Conservation (phyloP, 805 yeast genomes). For the Pichia eremophila region DNA sequence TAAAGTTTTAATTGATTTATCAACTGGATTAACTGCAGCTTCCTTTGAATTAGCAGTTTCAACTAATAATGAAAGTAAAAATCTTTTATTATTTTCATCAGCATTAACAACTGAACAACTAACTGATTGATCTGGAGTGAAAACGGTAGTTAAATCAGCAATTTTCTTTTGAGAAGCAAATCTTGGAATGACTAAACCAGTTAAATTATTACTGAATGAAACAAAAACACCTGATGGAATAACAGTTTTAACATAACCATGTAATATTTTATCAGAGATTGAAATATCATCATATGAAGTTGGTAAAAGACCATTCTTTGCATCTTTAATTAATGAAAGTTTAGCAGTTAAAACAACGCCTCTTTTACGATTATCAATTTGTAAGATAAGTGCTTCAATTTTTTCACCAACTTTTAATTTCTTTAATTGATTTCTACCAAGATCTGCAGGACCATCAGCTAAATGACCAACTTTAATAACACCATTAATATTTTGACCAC, state of each 20-base stretch:
- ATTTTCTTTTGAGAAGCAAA: slow-evolving; percentile 48
- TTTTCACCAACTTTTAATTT: slow-evolving; percentile 52
- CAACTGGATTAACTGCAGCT: slow-evolving; percentile 50
- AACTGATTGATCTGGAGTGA: slow-evolving; percentile 61
- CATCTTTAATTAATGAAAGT: slow-evolving; percentile 56
- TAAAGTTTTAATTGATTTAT: slow-evolving; percentile 35
- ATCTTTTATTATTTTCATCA: slow-evolving; percentile 64
- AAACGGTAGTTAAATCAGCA: slow-evolving; percentile 46
- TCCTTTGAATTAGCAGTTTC: slow-evolving; percentile 16
- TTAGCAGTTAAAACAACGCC: slow-evolving; percentile 58
- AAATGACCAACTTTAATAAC: slow-evolving; percentile 66
- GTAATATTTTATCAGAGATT: slow-evolving; percentile 37
- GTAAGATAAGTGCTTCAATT: slow-evolving; percentile 54
- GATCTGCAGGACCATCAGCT: slow-evolving; percentile 67
- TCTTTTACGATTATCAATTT: slow-evolving; percentile 52
- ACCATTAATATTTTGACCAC: slow-evolving; percentile 49
- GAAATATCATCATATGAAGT: slow-evolving; percentile 46
- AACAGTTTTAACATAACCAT: slow-evolving; percentile 71
- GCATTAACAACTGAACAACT: slow-evolving; percentile 53
- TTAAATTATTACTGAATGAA: slow-evolving; percentile 67
- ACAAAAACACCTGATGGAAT: slow-evolving; percentile 80
- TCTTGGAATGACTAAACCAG: slow-evolving; percentile 75
- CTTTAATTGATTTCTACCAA: slow-evolving; percentile 58
- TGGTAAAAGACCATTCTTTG: slow-evolving; percentile 48
- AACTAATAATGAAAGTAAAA: slow-evolving; percentile 53